Evolutionary conservation across 306 rosid species (phyloP), one percentile per base, ranked within the genome.

Genomic region (Purshia tridentata): DNA sequence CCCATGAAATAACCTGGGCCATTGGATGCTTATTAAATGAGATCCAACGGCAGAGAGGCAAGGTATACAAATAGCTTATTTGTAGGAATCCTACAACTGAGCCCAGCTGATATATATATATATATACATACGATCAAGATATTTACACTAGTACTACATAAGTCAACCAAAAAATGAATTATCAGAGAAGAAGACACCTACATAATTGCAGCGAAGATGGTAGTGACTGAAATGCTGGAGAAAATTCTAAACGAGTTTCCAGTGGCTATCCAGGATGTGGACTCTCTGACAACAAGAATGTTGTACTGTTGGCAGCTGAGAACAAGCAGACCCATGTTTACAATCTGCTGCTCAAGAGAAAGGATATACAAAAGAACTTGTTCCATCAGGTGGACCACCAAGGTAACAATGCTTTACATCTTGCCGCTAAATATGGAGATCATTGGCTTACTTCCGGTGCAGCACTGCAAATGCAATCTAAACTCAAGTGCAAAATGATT

Each of bases 401-500:
- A 14, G 90, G 91, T 13, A 86, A 90, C 55, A 85, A 87, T 35
- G 93, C 87, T 2, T 22, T 86, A 55, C 96, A 90, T n/a, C n/a
- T n/a, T n/a, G n/a, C n/a, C n/a, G n/a, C n/a, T n/a, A n/a, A n/a
- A n/a, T n/a, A n/a, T 16, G 74, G 85, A 68, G 56, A 18, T 11
- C 39, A 78, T 52, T 87, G 92, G 89, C 88, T 70, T 48, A 77
- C 84, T 67, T 80, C 92, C 0, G 92, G 90, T 0, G 86, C 81
- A 4, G 91, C 90, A 0, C 54, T 89, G 59, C 91, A 86, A 77
- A 84, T 89, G 89, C 86, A 88, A 56, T 84, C 89, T 86, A 91
- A 88, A 82, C 67, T 82, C 61, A 88, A 83, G 72, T 62, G n/a
- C n/a, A n/a, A n/a, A n/a, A n/a, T n/a, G n/a, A n/a, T n/a, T n/a